Evolutionary conservation across 2,329 filamentous ascomycete genomes (phyloP), one percentile per base, ranked within the genome.

Genomic region (Alternaria novae-zelandiae): DNA sequence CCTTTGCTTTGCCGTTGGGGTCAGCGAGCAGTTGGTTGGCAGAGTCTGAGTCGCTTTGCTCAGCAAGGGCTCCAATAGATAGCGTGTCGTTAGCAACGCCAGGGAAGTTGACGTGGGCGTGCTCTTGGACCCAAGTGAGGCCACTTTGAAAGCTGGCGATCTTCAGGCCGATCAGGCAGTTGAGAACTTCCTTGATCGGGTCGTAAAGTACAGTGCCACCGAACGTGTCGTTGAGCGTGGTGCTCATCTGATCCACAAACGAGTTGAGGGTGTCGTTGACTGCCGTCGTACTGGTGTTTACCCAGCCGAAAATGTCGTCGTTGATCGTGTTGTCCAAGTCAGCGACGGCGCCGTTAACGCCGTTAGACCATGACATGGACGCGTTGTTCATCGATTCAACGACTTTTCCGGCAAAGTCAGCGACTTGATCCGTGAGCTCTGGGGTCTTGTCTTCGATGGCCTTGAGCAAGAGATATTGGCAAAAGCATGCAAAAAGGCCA

Each of bases 41-140:
- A 57, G 86, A 87, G 7, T 82, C 78, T 58, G 81, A 80, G 56
- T 81, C 78, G 61, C 82, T 79, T 50, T 87, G 79, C 71, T 85
- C 85, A 25, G 83, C 84, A 30, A 88, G 83, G 59, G 94, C 92
- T 45, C 94, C 94, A 57, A 90, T 83, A 62, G 92, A 95, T 82
- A 98, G 97, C 1, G 91, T 92, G 77, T 97, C 87, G 72, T 92
- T 90, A 25, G 88, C 85, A 64, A 98, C 89, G 57, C 87, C 81
- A 0, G 96, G 96, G 71, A 99, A 91, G 63, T 88, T 84, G 71
- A 99, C 86, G 65, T 96, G 88, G 4, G 96, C 93, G 77, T 98
- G 84, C 70, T 98, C 90, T 73, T 92, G 88, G 11, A 97, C 91
- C 95, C 95, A 99, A 1, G 92, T 97, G n/a, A 98, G 85, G 12